Base-by-base conservation (phyloP, 2,329 filamentous ascomycete species). In the Fusarium sp. region DNA sequence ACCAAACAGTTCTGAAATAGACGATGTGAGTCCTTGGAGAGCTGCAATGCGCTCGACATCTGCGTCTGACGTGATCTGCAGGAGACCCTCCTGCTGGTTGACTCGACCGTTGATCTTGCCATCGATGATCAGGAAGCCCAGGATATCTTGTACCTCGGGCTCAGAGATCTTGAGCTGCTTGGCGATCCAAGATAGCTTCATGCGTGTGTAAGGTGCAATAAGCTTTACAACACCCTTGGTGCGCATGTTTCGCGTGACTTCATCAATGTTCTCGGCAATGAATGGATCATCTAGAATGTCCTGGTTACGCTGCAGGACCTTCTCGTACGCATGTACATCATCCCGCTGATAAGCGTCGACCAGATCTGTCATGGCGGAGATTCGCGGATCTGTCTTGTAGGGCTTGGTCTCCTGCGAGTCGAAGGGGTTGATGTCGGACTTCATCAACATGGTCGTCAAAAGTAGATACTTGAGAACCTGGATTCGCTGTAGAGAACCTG, bases 401-500 rank as follows among this genome's bases (percentile, higher is more conserved):
- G 96, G 96, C 84, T 98, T 98, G 22, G 95, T 98, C 84, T 99
- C 96, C 81, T 98, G 96, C 13, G 95, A 98, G 82, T 98, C 95
- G 81, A 99, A 98, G 0, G 96, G 96, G 81, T 98, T 98, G 88
- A 99, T 99, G 81, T 97, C 91, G 44, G 95, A 98, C 80, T 95
- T 95, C 93, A 97, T 98, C 65, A 99, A 87, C 96, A 99, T 98
- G 45, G 95, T 98, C 31, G 95, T 95, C 66, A 99, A 88, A 35
- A 99, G 92, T 35, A 99, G 89, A 79, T 99, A 99, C 83, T 98
- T 98, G 76, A 99, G 89, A 20, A 98, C 96, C 82, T 98, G 95
- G 75, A 98, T 98, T 52, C 96, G 91, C 82, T 98, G 95, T 77
- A 98, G 88, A 31, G 95, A 98, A 49, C 96, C 96, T 44, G 96